Base-by-base conservation (phyloP, 768 basidiomycete species). In the Tricholoma furcatifolium region DNA sequence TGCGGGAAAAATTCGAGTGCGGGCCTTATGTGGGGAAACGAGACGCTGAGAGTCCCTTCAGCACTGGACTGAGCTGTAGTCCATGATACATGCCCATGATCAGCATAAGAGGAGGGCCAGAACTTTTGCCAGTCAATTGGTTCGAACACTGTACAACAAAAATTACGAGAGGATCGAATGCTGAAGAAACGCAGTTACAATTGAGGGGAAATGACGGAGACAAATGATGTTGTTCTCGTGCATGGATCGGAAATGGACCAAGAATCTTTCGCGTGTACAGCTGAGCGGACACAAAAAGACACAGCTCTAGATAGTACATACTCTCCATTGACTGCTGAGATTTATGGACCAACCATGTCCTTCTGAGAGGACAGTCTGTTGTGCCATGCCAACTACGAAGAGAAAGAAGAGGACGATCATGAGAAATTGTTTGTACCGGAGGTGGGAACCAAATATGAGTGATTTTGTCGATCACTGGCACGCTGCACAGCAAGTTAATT, bases 211-310 rank as follows among this genome's bases (percentile, higher is more conserved):
- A 91, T 9, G 86, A 78, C 4, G 91, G 90, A 1, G 87, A 87
- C n/a, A 93, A 66, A 61, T 82, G 85, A 50, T 92, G 85, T 44
- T 93, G 91, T 58, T 93, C 91, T 61, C 91, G 76, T 10, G 91
- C 90, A 53, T 90, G 88, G 30, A 88, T 79, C 2, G 91, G 90
- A 65, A 93, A 93, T 0, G 91, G 91, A 0, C 90, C 91, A 11
- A 93, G 78, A 10, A 89, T 81, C 87, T 89, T 43, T 27, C 11
- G 21, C 36, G n/a, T 27, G 34, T 45, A 38, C 43, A 35, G 41
- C 38, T 43, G 39, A 57, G 45, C 55, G 38, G 39, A 31, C 23
- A 14, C 17, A 51, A 47, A 32, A 11, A 24, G 30, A 15, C 10
- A 23, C 21, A 30, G 14, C 34, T 30, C 2, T 35, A 20, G 24